phyloP scores from a whole-genome alignment of 208 protist species.

The Wallacemonas sp. region DNA sequence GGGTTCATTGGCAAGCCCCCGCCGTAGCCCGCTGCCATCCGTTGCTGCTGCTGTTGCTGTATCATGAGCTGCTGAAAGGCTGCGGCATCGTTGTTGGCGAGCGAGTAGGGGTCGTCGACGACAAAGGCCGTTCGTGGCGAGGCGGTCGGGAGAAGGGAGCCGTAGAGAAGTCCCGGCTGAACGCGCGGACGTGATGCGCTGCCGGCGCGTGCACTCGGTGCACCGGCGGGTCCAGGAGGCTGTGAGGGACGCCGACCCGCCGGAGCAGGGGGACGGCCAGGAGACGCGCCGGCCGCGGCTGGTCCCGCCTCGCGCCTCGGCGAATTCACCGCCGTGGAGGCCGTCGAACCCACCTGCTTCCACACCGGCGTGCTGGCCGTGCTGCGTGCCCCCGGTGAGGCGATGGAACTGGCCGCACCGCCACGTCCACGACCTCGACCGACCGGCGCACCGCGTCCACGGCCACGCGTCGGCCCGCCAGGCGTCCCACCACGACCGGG shows the following conservation, averaged over 20 bases:
- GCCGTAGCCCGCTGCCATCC: background rate
- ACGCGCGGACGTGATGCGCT: conserved; percentile 7
- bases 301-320: background rate
- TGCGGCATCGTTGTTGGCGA: background rate
- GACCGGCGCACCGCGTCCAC: conserved; percentile 1
- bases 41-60: background rate
- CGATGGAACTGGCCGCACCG: background rate
- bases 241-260: too few relatives aligned
- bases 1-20: background rate
- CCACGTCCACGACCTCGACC: background rate
- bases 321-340: conserved; percentile 10
- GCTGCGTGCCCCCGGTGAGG: background rate
- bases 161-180: conserved; percentile 54
- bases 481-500: background rate
- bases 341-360: conserved; percentile 3
- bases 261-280: background rate
- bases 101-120: conserved; percentile 17
- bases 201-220: background rate
- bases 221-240: too few relatives aligned
- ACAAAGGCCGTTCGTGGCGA: conserved; percentile 38
- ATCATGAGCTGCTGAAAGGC: background rate
- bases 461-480: background rate
- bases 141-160: conserved; percentile 49
- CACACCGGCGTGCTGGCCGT: conserved; percentile 9
- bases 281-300: background rate